Evolutionary conservation across 129 eudicot species (phyloP), one percentile per base, ranked within the genome.

Genomic region (Pseudognaphalium luteoalbum): DNA sequence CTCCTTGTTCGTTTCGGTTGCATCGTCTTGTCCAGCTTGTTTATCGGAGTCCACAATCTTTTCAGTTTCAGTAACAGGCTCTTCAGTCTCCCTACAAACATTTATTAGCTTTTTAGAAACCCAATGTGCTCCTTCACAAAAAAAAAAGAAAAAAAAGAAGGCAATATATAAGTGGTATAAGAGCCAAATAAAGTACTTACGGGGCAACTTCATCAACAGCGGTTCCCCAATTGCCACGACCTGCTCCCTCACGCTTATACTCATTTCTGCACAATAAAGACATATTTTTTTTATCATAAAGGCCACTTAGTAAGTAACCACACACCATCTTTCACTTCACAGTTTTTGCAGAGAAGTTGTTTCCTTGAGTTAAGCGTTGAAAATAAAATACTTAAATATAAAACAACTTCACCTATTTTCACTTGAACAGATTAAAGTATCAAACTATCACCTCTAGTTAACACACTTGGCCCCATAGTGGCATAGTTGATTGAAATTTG

Each of bases 201-300:
- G 57, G 86, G 5, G 84, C 54, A 15, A 84, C 81, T 22, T 86
- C 92, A 81, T 90, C 96, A 47, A 79, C 76, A n/a, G 89, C 80
- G 19, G 98, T 76, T 63, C 96, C 98, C 96, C 98, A 88, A 66
- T 93, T 93, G 17, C 95, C 96, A 69, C 88, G 96, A 39, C 96
- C 98, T 78, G 92, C 83, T 25, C 98, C 98, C 28, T 93, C 96
- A 77, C 95, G 90, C 57, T 93, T 93, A 70, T 75, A 41, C 66
- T 90, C 98, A 66, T 66, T 83, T 74, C 98, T 93, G 73, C 84
- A 79, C 20, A 79, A 12, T 28, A 75, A 25, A 47, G 28, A 7
- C 15, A 71, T 21, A 68, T 47, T 7, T 35, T 7, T 35, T 54
- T 11, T 28, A 22, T 28, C 1, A 65, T 7, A 16, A 10, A 61